These are phyloP conservation scores for Trichoderma koningii DNA, from an alignment of 2,329 filamentous ascomycete genomes.

Conservation along the genomic window DNA sequence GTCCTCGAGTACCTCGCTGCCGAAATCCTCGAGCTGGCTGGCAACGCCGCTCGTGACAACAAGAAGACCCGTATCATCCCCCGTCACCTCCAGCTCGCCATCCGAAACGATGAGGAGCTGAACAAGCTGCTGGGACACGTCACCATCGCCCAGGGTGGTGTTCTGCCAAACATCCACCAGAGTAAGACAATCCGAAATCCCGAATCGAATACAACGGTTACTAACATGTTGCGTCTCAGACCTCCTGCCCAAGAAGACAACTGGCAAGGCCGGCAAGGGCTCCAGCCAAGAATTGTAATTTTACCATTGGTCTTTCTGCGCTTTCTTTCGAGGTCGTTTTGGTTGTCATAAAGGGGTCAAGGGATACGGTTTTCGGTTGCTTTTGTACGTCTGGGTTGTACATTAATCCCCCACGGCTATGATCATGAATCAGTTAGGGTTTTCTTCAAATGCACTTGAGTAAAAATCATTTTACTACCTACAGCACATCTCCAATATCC, in stretches of 20 bases:
- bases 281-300: conserved; percentile 91
- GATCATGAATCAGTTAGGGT: conserved; percentile 54
- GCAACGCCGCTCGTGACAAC: conserved; percentile 98
- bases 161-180: conserved; percentile 95
- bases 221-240: conserved; percentile 55
- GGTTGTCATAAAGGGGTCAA: conserved; percentile 81
- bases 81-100: conserved; percentile 97
- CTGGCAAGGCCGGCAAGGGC: conserved; percentile 88
- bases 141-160: conserved; percentile 96
- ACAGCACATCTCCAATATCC: too few species aligned
- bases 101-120: conserved; percentile 99
- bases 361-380: conserved; percentile 68
- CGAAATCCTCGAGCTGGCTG: conserved; percentile 97
- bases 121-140: conserved; percentile 97
- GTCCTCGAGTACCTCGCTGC: conserved; percentile 98
- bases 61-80: conserved; percentile 99
- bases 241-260: conserved; percentile 97
- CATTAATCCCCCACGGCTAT: conserved; percentile 71
- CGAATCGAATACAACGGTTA: conserved; percentile 43
- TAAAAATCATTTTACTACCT: conserved; percentile 16
- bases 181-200: conserved; percentile 62
- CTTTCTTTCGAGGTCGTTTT: conserved; percentile 60
- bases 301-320: conserved; percentile 46
- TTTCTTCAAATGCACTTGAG: conserved; percentile 21
- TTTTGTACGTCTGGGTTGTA: conserved; percentile 67